Base-by-base conservation (phyloP, 2,329 filamentous ascomycete genomes). In the Colletotrichum gigasporum region DNA sequence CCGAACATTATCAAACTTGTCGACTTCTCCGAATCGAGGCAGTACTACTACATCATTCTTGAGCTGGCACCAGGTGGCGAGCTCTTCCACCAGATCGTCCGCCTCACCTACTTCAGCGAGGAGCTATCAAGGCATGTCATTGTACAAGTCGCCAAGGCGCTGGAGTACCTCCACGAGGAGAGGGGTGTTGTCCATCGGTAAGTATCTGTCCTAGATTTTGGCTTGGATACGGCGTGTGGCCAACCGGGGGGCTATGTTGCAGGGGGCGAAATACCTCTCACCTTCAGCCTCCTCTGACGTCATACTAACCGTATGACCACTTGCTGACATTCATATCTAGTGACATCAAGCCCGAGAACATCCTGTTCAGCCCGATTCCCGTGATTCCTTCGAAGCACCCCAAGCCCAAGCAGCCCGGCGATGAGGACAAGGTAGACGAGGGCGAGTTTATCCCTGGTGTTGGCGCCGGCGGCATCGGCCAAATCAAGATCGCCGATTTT, bases 261-360 rank as follows among this genome's bases (percentile, higher is more conserved):
- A 8, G 20, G 2, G 22, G 7, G 14, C 18, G 18, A 32, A 48
- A 34, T 14, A n/a, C 3, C 12, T n/a, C 2, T 34, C 7, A 10
- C 18, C 22, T 4, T 24, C 5, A 10, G 14, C n/a, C 5, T 42
- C 26, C 8, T 44, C 45, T 77, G 72, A 76, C 71, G 70, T 75
- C 71, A 75, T 73, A 45, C 4, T 5, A 22, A 45, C 47, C 11
- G 24, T 61, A 62, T 58, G 60, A 16, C 7, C n/a, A 24, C 12
- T 32, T 10, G 32, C 63, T 47, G 53, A 55, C 52, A 22, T 14
- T 34, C 26, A 50, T 45, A 26, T 42, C 61, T 73, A 97, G 94
- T 78, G 94, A 97, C 75, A 99, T 99, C 80, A 99, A 99, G 79
- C 96, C 96, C 0, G 96, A 99, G 79, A 99, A 99, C 73, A 89